Percentiles rank a stretch among this genome's conserved stretches.
Evolutionary conservation across 345 rosid species (phyloP).

Genomic region (Salix brachista): DNA sequence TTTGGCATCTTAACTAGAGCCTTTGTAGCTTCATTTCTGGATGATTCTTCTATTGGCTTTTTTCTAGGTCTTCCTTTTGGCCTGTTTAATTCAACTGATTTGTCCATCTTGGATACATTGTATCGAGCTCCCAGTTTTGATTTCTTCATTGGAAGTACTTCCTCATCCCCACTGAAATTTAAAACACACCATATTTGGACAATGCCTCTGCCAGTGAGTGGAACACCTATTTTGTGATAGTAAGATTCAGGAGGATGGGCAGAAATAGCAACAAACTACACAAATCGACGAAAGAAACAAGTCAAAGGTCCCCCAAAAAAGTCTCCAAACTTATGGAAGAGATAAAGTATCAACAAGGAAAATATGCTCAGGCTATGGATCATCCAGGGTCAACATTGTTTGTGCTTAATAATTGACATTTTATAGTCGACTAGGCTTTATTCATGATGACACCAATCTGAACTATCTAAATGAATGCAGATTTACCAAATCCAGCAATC

Average conservation of each 20-base stretch:
- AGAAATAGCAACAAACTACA: slow-evolving; percentile 82
- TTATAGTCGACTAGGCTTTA: too few relatives aligned
- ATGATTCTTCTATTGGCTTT: background rate
- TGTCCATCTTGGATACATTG: slow-evolving; percentile 69
- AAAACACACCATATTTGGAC: slow-evolving; percentile 82
- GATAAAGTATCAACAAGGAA: too few relatives aligned
- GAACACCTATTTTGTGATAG: slow-evolving; percentile 69
- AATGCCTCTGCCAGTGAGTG: slow-evolving; percentile 70
- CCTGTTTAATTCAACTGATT: slow-evolving; percentile 7
- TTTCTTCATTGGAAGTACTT: slow-evolving; percentile 22
- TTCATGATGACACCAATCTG: too few relatives aligned
- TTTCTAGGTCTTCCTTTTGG: background rate
- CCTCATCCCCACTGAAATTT: slow-evolving; percentile 34
- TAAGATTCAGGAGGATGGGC: slow-evolving; percentile 72
- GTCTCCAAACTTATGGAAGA: too few relatives aligned
- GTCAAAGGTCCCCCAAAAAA: background rate
- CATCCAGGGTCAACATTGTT: too few relatives aligned
- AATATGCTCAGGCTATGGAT: too few relatives aligned
- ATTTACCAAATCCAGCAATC: background rate
- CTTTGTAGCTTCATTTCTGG: background rate
- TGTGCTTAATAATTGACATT: too few relatives aligned
- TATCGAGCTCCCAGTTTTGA: slow-evolving; percentile 24
- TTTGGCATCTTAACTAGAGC: background rate
- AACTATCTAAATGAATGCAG: too few relatives aligned
- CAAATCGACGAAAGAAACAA: background rate